phyloP scores from a whole-genome alignment of 352 stramenopile species.

The Globisporangium yorkense region DNA sequence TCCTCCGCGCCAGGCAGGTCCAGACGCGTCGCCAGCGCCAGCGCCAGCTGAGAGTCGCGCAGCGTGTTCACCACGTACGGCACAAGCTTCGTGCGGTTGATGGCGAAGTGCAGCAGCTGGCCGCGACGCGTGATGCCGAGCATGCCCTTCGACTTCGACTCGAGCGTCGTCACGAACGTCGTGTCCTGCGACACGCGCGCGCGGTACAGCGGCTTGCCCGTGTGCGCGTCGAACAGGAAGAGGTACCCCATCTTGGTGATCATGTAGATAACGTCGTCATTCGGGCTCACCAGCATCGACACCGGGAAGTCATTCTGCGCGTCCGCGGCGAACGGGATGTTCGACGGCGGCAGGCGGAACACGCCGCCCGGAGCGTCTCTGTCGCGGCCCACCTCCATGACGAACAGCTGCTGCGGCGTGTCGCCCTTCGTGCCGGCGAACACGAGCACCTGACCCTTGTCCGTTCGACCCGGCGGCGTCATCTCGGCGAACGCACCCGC shows the following conservation, averaged over 20 bases:
- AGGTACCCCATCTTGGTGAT: constrained; percentile 99
- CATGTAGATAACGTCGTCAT: constrained; percentile 97
- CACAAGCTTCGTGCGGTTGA: constrained; percentile 98
- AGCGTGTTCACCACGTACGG: constrained; percentile 98
- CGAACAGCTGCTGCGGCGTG: constrained; percentile 88
- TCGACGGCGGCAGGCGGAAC: constrained; percentile 91
- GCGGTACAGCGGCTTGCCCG: constrained; percentile 97
- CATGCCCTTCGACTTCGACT: constrained; percentile 93
- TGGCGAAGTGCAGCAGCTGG: constrained; percentile 94
- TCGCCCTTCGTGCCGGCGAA: constrained; percentile 83
- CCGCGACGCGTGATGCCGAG: constrained; percentile 97
- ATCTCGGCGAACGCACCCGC: constrained; percentile 96
- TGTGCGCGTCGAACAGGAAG: constrained; percentile 99
- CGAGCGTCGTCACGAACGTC: constrained; percentile 93
- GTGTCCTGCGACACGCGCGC: constrained; percentile 97
- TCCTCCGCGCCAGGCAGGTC: constrained; percentile 97
- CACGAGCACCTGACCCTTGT: constrained; percentile 86
- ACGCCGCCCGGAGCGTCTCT: constrained; percentile 92
- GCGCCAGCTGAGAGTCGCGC: constrained; percentile 94
- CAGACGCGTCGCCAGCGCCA: constrained; percentile 94
- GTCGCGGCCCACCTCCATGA: constrained; percentile 99
- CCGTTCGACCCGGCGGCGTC: constrained; percentile 91
- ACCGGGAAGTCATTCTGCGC: constrained; percentile 98
- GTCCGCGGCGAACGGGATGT: constrained; percentile 96
- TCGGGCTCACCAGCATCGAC: constrained; percentile 90